Evolutionary conservation across 805 yeast genomes (phyloP).

Genomic region (Kodamaea kaohsiungensis): DNA sequence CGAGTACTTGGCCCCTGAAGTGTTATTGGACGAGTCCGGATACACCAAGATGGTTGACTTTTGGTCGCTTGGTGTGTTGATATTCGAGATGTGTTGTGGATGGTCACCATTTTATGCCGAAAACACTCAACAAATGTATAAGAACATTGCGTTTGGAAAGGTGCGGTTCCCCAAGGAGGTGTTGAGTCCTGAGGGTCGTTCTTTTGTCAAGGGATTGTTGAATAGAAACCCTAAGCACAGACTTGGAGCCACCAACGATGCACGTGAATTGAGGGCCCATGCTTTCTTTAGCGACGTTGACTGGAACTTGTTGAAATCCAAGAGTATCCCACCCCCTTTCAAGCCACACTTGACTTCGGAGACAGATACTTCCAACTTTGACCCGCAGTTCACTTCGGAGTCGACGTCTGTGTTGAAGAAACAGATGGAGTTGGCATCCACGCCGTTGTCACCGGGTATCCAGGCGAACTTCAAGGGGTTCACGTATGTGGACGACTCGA

Average conservation of each 20-base stretch:
- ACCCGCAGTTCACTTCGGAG: slow-evolving; percentile 94
- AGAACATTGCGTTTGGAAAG: slow-evolving; percentile 97
- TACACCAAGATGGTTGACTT: slow-evolving; percentile 99
- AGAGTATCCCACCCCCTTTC: slow-evolving; percentile 93
- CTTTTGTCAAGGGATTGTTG: slow-evolving; percentile 91
- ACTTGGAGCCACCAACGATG: slow-evolving; percentile 88
- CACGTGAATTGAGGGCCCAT: slow-evolving; percentile 88
- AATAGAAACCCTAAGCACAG: slow-evolving; percentile 96
- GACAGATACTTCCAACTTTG: slow-evolving; percentile 94
- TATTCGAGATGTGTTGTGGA: slow-evolving; percentile 99
- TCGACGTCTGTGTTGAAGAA: slow-evolving; percentile 79
- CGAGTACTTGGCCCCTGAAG: slow-evolving; percentile 97
- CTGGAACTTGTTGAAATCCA: slow-evolving; percentile 77
- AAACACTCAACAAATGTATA: slow-evolving; percentile 97
- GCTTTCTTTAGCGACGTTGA: slow-evolving; percentile 90
- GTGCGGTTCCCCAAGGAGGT: slow-evolving; percentile 97
- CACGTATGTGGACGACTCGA: slow-evolving; percentile 91
- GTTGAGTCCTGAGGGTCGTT: slow-evolving; percentile 86
- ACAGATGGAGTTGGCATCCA: slow-evolving; percentile 62
- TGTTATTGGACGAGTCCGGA: slow-evolving; percentile 90
- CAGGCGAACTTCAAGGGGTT: slow-evolving; percentile 97
- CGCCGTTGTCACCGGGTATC: slow-evolving; percentile 91
- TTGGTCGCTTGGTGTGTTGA: slow-evolving; percentile 96
- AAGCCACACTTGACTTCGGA: slow-evolving; percentile 91
- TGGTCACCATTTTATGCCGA: slow-evolving; percentile 99